Evolutionary conservation across 495 filamentous ascomycete genomes (phyloP).

Genomic region (Entonaema liquescens): DNA sequence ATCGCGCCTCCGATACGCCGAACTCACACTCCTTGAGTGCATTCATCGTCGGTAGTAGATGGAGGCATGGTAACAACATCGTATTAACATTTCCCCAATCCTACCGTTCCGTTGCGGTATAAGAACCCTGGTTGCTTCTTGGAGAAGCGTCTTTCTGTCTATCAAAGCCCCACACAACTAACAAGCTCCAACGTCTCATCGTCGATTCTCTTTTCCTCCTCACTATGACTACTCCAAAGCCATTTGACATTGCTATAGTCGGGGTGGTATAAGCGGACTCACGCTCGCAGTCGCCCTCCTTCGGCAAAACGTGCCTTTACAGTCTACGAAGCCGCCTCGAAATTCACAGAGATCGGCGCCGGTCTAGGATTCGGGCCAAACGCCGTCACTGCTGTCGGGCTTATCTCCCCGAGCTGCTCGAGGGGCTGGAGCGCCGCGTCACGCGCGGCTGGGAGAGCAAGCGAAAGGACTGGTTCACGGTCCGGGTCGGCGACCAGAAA

Average conservation of each 20-base stretch:
- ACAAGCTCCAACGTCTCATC: not conserved
- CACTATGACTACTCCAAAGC: conserved; percentile 31
- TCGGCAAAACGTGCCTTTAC: conserved; percentile 51
- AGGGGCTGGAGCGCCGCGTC: conserved; percentile 48
- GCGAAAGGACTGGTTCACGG: conserved; percentile 35
- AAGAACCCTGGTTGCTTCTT: not conserved
- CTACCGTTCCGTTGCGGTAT: not conserved
- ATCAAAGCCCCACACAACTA: not conserved
- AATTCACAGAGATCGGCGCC: conserved; percentile 67
- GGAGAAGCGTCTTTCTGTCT: not conserved
- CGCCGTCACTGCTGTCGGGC: conserved; percentile 62
- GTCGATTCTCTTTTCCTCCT: not conserved
- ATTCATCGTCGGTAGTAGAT: not conserved
- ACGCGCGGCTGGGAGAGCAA: conserved; percentile 36
- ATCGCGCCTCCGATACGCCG: not conserved
- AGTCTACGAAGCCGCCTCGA: conserved; percentile 62
- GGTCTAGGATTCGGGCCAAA: conserved; percentile 70
- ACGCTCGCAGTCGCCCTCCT: conserved; percentile 59
- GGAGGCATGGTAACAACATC: not conserved
- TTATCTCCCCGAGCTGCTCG: conserved; percentile 60
- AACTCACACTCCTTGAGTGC: not conserved
- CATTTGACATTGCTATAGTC: conserved; percentile 58
- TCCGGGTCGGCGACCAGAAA: conserved; percentile 37
- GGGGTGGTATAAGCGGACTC: conserved; percentile 66
- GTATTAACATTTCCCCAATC: not conserved